Evolutionary conservation across 2,329 filamentous ascomycete genomes (phyloP).

Genomic region (Camillea tinctor): DNA sequence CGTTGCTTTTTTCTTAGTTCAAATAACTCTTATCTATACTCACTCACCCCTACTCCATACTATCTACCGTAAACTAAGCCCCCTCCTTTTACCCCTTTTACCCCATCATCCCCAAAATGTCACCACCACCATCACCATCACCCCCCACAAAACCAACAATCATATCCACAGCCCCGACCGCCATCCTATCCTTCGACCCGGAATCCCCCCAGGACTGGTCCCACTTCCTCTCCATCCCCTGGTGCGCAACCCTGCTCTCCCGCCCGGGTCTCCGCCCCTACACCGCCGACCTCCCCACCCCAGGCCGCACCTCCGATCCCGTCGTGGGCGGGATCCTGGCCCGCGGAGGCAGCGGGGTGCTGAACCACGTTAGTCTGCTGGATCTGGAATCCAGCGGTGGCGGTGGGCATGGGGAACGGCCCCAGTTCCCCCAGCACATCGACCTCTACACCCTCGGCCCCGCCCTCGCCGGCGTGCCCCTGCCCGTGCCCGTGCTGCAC

Average conservation of each 20-base stretch:
- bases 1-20: too few species aligned
- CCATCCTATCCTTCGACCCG: conserved; percentile 1
- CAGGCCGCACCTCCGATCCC: not conserved
- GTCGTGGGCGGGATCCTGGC: not conserved
- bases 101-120: too few species aligned
- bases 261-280: conserved; percentile 1
- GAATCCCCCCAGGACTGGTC: not conserved
- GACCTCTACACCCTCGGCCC: conserved; percentile 4
- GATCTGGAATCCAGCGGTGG: too few species aligned
- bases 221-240: not conserved
- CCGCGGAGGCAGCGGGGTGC: not conserved
- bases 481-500: not conserved
- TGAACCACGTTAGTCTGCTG: not conserved
- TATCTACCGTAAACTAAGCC: too few species aligned
- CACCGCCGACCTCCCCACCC: not conserved
- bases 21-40: too few species aligned
- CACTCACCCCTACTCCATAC: too few species aligned
- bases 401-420: not conserved
- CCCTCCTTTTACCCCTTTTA: too few species aligned
- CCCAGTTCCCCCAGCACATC: conserved; percentile 1
- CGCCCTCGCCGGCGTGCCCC: not conserved
- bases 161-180: not conserved
- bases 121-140: too few species aligned
- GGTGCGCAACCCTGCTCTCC: not conserved
- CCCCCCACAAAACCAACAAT: not conserved